Conservation (phyloP, 1,284 basidiomycete species). For the Sporisorium iseilematis-ciliati region DNA sequence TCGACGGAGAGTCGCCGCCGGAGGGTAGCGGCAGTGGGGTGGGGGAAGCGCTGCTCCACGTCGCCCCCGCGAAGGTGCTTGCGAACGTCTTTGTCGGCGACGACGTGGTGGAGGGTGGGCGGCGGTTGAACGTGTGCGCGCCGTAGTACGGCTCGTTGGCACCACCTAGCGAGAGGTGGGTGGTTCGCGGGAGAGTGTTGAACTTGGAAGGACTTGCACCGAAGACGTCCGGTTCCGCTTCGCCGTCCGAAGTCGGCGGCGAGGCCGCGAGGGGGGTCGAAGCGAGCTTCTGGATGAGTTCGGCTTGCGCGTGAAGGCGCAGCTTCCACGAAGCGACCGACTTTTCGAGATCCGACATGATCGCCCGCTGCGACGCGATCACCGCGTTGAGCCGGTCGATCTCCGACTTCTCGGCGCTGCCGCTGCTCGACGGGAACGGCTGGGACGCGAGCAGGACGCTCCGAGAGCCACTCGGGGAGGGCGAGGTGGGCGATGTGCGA, state of each 20-base stretch:
- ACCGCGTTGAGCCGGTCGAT: constrained; percentile 62
- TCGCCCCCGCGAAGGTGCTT: constrained; percentile 1
- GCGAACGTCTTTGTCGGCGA: constrained; percentile 34
- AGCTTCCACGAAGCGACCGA: constrained; percentile 61
- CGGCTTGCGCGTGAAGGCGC: constrained; percentile 53
- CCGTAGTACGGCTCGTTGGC: constrained; percentile 57
- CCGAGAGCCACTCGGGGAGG: constrained; percentile 9
- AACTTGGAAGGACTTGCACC: constrained; percentile 9
- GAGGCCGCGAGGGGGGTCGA: constrained; percentile 18
- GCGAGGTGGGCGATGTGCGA: too few relatives aligned
- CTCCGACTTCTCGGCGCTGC: constrained; percentile 53
- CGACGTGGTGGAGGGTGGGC: constrained; percentile 22
- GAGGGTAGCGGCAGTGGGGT: constrained; percentile 42
- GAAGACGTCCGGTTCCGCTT: constrained; percentile 10
- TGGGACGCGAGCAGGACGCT: constrained; percentile 24
- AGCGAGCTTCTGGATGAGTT: constrained; percentile 55
- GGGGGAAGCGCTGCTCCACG: constrained; percentile 26
- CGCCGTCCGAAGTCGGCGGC: constrained; percentile 24
- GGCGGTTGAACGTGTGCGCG: constrained; percentile 57
- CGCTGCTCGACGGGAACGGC: constrained; percentile 11
- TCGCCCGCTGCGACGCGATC: constrained; percentile 53
- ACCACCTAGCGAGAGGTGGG: constrained; percentile 28
- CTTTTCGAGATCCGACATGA: constrained; percentile 63
- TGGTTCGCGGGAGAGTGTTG: constrained; percentile 26
- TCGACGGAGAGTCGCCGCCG: constrained; percentile 9